phyloP scores from a whole-genome alignment of 805 yeast genomes.

The Isabelozyma rhagii region DNA sequence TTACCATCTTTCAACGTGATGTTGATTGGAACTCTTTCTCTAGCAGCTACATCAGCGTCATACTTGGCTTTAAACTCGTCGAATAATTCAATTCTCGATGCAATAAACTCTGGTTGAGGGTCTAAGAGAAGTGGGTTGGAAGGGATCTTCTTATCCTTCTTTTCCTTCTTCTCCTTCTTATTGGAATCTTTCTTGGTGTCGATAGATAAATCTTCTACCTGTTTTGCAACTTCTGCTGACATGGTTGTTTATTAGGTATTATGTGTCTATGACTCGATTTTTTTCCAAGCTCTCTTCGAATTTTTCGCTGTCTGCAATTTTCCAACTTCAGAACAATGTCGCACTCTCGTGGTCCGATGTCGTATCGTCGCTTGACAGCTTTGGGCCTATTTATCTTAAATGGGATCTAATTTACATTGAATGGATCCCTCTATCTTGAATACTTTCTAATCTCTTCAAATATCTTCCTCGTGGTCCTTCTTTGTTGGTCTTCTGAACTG shows the following conservation, averaged over 20 bases:
- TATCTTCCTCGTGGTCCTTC: too few species aligned
- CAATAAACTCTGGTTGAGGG: conserved; percentile 84
- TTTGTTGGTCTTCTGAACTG: too few species aligned
- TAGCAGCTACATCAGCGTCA: conserved; percentile 66
- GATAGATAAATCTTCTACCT: conserved; percentile 45
- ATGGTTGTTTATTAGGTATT: background rate
- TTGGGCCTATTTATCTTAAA: too few species aligned
- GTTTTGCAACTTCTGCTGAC: conserved; percentile 30
- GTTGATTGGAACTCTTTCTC: conserved; percentile 57
- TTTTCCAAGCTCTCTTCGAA: too few species aligned
- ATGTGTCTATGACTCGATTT: background rate
- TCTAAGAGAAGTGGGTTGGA: conserved; percentile 44
- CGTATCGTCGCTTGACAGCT: too few species aligned
- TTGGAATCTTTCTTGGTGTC: conserved; percentile 12
- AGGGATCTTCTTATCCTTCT: conserved; percentile 39
- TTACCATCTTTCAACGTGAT: conserved; percentile 88
- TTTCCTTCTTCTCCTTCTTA: conserved; percentile 35
- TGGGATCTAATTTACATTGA: too few species aligned
- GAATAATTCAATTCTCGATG: conserved; percentile 72
- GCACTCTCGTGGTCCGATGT: too few species aligned
- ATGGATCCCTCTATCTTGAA: too few species aligned
- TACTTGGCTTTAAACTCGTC: conserved; percentile 76
- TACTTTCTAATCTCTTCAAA: too few species aligned
- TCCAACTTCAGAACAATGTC: too few species aligned
- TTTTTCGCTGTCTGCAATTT: too few species aligned